phyloP scores from a whole-genome alignment of 306 rosid genomes.

The Hippophae gyantsensis region DNA sequence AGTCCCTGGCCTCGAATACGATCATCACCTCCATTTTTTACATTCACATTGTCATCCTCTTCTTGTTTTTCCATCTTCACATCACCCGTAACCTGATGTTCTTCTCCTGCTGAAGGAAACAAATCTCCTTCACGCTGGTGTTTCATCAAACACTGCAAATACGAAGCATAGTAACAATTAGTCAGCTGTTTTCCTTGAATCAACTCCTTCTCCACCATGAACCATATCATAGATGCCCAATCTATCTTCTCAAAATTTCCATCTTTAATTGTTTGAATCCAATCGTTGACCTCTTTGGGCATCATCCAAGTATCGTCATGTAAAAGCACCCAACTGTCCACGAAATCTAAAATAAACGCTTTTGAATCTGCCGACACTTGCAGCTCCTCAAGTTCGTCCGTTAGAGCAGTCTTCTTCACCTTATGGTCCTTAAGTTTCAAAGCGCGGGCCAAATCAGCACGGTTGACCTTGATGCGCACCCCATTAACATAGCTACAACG shows the following conservation, averaged over 20 bases:
- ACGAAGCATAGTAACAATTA: slow-evolving; percentile 78
- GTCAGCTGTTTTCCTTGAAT: slow-evolving; percentile 27
- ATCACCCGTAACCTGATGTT: slow-evolving; percentile 12
- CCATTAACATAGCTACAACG: slow-evolving; percentile 51
- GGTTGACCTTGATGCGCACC: slow-evolving; percentile 32
- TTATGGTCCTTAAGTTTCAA: slow-evolving; percentile 65
- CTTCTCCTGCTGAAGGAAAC: slow-evolving; percentile 22
- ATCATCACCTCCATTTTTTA: slow-evolving; percentile 27
- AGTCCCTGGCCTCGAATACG: slow-evolving; percentile 27
- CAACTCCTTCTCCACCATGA: slow-evolving; percentile 77
- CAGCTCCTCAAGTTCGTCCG: slow-evolving; percentile 22
- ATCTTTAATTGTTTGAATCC: slow-evolving; percentile 33
- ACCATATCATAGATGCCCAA: slow-evolving; percentile 74
- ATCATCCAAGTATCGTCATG: slow-evolving; percentile 64
- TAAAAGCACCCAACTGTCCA: slow-evolving; percentile 67
- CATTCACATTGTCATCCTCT: slow-evolving; percentile 14
- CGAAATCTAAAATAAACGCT: slow-evolving; percentile 47
- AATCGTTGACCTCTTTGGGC: slow-evolving; percentile 39
- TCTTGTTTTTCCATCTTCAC: slow-evolving; percentile 24
- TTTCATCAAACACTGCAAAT: slow-evolving; percentile 68
- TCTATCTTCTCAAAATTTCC: slow-evolving; percentile 64
- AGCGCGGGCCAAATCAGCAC: slow-evolving; percentile 69
- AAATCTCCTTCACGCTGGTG: slow-evolving; percentile 43
- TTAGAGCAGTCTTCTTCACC: slow-evolving; percentile 26
- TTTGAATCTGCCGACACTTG: slow-evolving; percentile 29